Evolutionary conservation across 176 grass and related monocot genomes (phyloP), one percentile per base, ranked within the genome.

Genomic region (Chrysopogon serrulatus): DNA sequence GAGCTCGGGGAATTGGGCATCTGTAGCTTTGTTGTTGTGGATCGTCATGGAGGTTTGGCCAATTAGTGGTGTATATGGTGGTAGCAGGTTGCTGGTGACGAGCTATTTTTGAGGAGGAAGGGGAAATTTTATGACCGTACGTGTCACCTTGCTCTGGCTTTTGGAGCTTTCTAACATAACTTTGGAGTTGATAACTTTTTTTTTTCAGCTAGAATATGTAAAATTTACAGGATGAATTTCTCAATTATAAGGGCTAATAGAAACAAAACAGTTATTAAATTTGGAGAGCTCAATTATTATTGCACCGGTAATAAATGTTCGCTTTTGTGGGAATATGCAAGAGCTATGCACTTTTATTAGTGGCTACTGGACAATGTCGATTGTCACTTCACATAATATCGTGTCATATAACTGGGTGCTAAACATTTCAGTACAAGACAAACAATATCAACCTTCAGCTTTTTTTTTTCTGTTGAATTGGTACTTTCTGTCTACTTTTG

Each of bases 31-130:
- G 44, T 23, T 78, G 30, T 10, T 11, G 88, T 13, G 30, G 35
- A 88, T 87, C 48, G 33, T 75, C 30, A 4, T 54, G 24, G 47
- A 1, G 26, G 41, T 83, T 60, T 60, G 28, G 39, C 31, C 68
- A 75, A 79, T 78, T 79, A 47, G 28, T 57, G 34, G 44, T 61
- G 68, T 85, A 54, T 49, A 32, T 73, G 67, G 23, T 14, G 17
- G 40, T 42, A 78, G 23, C 56, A 27, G 27, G 43, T 78, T 27
- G 11, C 24, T 37, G 28, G 2, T 26, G 33, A 6, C 28, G 14
- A 77, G 16, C 37, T 36, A 56, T 51, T 83, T 61, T 77, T 5
- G n/a, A 60, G 41, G 32, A 16, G 19, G 14, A 73, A 2, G 45
- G 27, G 64, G 19, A 0, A 12, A 63, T 41, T 76, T 19, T 1